phyloP scores from a whole-genome alignment of 208 protist genomes.

The Crithidia sp. region DNA sequence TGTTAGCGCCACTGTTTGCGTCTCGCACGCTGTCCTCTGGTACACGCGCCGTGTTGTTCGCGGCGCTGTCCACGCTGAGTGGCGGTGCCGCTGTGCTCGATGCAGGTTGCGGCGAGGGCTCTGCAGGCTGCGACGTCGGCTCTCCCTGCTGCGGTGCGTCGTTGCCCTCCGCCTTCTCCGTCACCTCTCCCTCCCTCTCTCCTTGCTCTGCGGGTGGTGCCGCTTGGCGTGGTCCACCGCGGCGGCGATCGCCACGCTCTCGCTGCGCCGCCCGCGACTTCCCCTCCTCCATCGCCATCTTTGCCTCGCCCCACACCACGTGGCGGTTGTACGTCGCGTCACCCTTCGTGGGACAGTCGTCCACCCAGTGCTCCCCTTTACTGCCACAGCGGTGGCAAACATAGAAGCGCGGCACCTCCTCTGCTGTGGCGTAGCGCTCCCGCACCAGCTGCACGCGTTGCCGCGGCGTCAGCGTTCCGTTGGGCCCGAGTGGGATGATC shows the following conservation, averaged over 20 bases:
- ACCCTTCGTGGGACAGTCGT: slow-evolving; percentile 72
- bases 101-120: not conserved
- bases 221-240: not conserved
- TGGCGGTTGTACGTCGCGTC: slow-evolving; percentile 68
- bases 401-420: slow-evolving; percentile 76
- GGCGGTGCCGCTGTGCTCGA: not conserved
- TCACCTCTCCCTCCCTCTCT: not conserved
- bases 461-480: slow-evolving; percentile 65
- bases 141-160: not conserved
- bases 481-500: slow-evolving; percentile 69
- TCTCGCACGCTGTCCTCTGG: not conserved
- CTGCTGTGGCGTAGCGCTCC: slow-evolving; percentile 62
- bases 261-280: not conserved
- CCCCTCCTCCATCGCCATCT: slow-evolving; percentile 24
- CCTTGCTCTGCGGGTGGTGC: not conserved
- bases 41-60: not conserved
- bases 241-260: not conserved
- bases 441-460: slow-evolving; percentile 78
- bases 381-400: slow-evolving; percentile 81
- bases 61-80: not conserved
- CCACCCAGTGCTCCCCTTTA: slow-evolving; percentile 82
- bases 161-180: not conserved
- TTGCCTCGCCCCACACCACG: slow-evolving; percentile 76
- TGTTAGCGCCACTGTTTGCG: not conserved
- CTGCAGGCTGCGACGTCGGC: not conserved